Base-by-base conservation (phyloP, 2,329 filamentous ascomycete genomes). In the Rhynchosporium graminicola region DNA sequence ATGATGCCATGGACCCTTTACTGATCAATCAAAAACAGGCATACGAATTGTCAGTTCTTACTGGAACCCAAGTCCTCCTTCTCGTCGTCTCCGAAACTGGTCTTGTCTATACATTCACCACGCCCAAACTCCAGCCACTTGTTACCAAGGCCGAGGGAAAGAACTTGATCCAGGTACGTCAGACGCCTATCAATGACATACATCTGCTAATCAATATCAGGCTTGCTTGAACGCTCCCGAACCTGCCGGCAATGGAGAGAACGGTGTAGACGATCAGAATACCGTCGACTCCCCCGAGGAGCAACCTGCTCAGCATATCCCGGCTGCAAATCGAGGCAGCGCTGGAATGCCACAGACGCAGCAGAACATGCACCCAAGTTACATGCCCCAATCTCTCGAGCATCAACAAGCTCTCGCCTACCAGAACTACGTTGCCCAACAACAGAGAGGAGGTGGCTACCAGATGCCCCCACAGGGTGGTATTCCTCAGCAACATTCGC, bases 131-230 rank as follows among this genome's bases (percentile, higher is more conserved):
- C 61, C 95, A 98, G 80, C 95, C 95, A 67, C 87, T 99, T 59
- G 95, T 98, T 71, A 99, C 95, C 67, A 98, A 98, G 82, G 90
- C 95, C 20, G 95, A 98, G 80, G 95, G 95, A 80, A 99, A 99
- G 86, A 99, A 99, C 77, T 82, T 99, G 69, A 98, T 99, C 71
- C 95, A 99, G 87, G 95, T 97, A 68, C 59, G 67, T 57, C 15
- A 28, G 29, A 62, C 63, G 29, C 55, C 26, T 12, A 15, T 13
- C 45, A 47, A 57, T 56, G 51, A 26, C 40, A 57, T 59, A 47
- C 43, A 29, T 65, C 59, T 66, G 65, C 77, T 80, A 69, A 80
- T 74, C 36, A 57, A 3, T 59, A 57, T 43, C 71, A 98, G 94
- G 93, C 95, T 57, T 99, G 95, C 76, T 80, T 99, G 65, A 99